Conservation (phyloP, 2,329 filamentous ascomycete genomes). For the Trichoderma afroharzianum region DNA sequence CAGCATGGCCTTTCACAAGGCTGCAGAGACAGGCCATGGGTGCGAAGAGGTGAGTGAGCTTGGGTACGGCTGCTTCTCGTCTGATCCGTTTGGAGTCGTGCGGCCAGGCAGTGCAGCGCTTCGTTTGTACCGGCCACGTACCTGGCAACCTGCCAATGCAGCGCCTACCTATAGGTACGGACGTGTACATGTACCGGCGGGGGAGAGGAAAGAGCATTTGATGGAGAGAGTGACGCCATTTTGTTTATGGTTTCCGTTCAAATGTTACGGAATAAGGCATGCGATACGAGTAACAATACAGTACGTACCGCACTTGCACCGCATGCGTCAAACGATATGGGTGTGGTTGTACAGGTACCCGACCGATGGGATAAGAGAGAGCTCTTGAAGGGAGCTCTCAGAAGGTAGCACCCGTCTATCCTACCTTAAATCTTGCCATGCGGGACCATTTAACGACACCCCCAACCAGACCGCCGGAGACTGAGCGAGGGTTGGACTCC, state of each 20-base stretch:
- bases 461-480: slow-evolving; percentile 18
- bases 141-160: not conserved
- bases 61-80: not conserved
- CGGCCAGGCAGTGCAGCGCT: not conserved
- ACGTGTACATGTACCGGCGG: not conserved
- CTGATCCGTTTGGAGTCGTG: not conserved
- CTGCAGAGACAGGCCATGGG: slow-evolving; percentile 8
- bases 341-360: slow-evolving; percentile 3
- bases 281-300: not conserved
- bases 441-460: not conserved
- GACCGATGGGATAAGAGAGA: not conserved
- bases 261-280: not conserved
- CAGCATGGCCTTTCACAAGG: slow-evolving; percentile 4
- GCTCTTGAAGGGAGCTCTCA: not conserved
- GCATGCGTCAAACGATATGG: slow-evolving; percentile 9
- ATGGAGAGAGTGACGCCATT: not conserved
- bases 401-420: not conserved
- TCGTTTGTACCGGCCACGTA: not conserved
- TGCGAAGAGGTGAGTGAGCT: not conserved
- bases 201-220: not conserved
- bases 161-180: too few species aligned
- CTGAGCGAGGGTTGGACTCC: slow-evolving; percentile 2
- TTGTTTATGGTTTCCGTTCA: not conserved
- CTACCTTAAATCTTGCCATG: not conserved
- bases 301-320: not conserved